Evolutionary conservation across 257 asterid species (phyloP).

Genomic region (Plantago major): DNA sequence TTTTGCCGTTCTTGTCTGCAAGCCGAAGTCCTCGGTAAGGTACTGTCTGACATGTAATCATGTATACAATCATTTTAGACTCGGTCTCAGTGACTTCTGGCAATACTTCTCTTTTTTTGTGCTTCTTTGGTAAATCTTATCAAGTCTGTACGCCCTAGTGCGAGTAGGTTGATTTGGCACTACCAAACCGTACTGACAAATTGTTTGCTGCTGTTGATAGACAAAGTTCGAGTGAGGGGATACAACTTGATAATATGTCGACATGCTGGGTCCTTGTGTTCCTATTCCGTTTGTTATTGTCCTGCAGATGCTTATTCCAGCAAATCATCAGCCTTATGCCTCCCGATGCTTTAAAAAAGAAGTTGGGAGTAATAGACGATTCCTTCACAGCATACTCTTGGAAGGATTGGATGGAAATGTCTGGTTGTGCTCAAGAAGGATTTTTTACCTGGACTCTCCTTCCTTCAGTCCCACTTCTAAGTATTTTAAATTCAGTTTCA

Average conservation of each 20-base stretch:
- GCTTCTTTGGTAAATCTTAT: slow-evolving; percentile 53
- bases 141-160: slow-evolving; percentile 46
- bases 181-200: slow-evolving; percentile 31
- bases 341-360: slow-evolving; percentile 54
- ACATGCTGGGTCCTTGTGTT: slow-evolving; percentile 57
- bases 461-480: slow-evolving; percentile 59
- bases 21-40: slow-evolving; percentile 69
- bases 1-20: slow-evolving; percentile 30
- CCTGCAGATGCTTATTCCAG: slow-evolving; percentile 64
- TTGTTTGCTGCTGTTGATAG: slow-evolving; percentile 44
- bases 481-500: slow-evolving; percentile 46
- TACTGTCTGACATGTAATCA: slow-evolving; percentile 63
- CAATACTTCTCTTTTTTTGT: slow-evolving; percentile 61
- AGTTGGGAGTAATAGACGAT: slow-evolving; percentile 59
- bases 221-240: slow-evolving; percentile 26
- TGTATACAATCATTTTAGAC: slow-evolving; percentile 60
- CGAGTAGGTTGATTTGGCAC: slow-evolving; percentile 42
- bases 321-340: slow-evolving; percentile 63
- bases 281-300: slow-evolving; percentile 58
- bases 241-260: slow-evolving; percentile 29
- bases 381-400: slow-evolving; percentile 52
- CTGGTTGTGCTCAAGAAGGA: slow-evolving; percentile 44
- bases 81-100: slow-evolving; percentile 74
- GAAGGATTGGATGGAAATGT: slow-evolving; percentile 65
- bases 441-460: slow-evolving; percentile 58